Percentiles rank a stretch among this genome's conserved stretches.
Conservation (phyloP, 352 stramenopile species). For the Phytophthora hybrid region DNA sequence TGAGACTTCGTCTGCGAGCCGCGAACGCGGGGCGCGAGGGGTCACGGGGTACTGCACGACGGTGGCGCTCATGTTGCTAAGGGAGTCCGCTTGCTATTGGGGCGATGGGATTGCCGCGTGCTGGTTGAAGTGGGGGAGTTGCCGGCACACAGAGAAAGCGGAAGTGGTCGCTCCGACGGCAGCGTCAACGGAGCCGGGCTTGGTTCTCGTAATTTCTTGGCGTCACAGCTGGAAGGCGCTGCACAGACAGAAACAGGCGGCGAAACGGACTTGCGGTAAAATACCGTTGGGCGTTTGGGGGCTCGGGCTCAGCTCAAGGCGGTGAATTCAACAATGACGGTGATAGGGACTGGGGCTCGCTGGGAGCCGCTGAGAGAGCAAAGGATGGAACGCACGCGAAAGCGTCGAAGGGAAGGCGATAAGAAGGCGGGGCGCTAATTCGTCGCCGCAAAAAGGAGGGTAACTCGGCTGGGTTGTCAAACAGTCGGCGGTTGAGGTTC, state of each 20-base stretch:
- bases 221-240: conserved; percentile 36
- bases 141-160: conserved; percentile 32
- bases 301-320: conserved; percentile 13
- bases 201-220: conserved; percentile 41
- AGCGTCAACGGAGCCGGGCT: conserved; percentile 13
- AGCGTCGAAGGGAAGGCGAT: conserved; percentile 10
- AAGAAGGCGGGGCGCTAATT: conserved; percentile 23
- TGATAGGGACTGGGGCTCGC: neutral
- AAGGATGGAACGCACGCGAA: neutral
- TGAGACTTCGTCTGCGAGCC: conserved; percentile 68
- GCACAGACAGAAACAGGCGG: conserved; percentile 33
- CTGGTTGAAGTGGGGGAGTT: conserved; percentile 23
- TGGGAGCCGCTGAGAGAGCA: neutral
- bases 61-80: conserved; percentile 72
- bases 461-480: conserved; percentile 33
- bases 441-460: conserved; percentile 21
- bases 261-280: conserved; percentile 35
- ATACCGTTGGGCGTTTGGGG: conserved; percentile 6
- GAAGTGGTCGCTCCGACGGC: conserved; percentile 33
- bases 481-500: conserved; percentile 31
- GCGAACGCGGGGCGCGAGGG: conserved; percentile 52
- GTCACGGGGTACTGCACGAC: conserved; percentile 84
- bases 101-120: neutral
- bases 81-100: neutral
- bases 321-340: conserved; percentile 66